A percentile compares a stretch with the other conserved stretches of the same genome.
Evolutionary conservation across 116 monocot species (phyloP).

Genomic region (Papilionanthe hybrid): DNA sequence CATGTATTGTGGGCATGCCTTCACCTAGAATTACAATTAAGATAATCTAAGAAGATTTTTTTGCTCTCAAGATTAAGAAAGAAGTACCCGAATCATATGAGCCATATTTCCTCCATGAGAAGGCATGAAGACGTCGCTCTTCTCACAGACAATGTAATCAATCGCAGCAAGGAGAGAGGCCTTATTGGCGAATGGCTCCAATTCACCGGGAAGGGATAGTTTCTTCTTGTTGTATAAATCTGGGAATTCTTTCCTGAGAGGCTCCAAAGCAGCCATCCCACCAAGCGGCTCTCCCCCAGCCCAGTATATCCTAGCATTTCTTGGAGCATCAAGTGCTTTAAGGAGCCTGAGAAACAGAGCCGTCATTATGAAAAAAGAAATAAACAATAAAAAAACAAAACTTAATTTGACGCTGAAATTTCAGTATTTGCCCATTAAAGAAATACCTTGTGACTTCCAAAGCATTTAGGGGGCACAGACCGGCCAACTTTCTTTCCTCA

Average conservation of each 20-base stretch:
- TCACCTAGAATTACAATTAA: too few species aligned
- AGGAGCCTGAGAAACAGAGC: constrained; percentile 40
- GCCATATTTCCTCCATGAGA: constrained; percentile 98
- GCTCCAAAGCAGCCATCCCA: constrained; percentile 46
- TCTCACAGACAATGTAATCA: constrained; percentile 83
- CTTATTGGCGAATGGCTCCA: constrained; percentile 48
- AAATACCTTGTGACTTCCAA: constrained; percentile 67
- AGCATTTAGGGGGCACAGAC: constrained; percentile 77
- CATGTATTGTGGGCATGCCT: too few species aligned
- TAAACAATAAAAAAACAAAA: too few species aligned
- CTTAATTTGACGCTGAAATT: background rate
- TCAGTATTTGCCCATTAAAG: background rate
- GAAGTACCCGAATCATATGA: constrained; percentile 35
- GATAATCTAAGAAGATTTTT: too few species aligned
- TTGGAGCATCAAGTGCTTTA: constrained; percentile 74
- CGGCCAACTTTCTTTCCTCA: constrained; percentile 74
- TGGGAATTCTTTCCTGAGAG: constrained; percentile 56
- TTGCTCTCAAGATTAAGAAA: background rate
- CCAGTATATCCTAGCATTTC: constrained; percentile 72
- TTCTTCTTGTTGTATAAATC: constrained; percentile 72
- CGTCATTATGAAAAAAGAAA: background rate
- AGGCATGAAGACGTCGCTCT: constrained; percentile 89
- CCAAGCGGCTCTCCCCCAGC: constrained; percentile 92
- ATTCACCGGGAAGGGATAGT: constrained; percentile 57
- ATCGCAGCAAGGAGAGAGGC: constrained; percentile 84